phyloP scores from a whole-genome alignment of 1,284 basidiomycete species.

The Pseudozyma flocculosa region DNA sequence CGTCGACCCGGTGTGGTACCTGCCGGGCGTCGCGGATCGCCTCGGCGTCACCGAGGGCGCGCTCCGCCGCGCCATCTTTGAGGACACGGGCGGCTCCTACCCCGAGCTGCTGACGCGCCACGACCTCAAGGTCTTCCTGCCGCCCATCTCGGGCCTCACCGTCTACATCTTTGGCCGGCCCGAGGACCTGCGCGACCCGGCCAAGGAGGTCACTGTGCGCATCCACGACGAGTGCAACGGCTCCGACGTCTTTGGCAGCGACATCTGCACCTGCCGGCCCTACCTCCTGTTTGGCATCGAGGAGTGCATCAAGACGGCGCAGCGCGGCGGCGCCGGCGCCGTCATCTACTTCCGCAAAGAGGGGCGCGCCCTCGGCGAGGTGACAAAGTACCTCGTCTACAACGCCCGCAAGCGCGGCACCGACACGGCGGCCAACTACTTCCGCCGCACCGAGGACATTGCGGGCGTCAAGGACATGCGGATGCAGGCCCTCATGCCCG shows the following conservation, averaged over 20 bases:
- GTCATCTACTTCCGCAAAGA: slow-evolving; percentile 95
- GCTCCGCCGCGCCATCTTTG: slow-evolving; percentile 84
- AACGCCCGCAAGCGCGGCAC: slow-evolving; percentile 92
- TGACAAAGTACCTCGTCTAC: slow-evolving; percentile 67
- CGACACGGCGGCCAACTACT: slow-evolving; percentile 89
- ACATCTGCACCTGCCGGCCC: slow-evolving; percentile 84
- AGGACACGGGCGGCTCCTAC: slow-evolving; percentile 91
- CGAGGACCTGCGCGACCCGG: slow-evolving; percentile 46
- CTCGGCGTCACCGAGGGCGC: slow-evolving; percentile 69
- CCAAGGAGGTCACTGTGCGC: slow-evolving; percentile 78
- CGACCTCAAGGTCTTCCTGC: slow-evolving; percentile 91
- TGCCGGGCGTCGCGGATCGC: slow-evolving; percentile 70
- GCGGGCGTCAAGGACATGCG: slow-evolving; percentile 72
- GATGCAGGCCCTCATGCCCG: slow-evolving; percentile 79
- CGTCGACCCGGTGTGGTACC: slow-evolving; percentile 77
- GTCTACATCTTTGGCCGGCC: slow-evolving; percentile 79
- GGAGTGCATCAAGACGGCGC: slow-evolving; percentile 82
- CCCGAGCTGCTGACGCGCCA: slow-evolving; percentile 92
- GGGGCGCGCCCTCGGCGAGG: slow-evolving; percentile 86
- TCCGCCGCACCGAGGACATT: slow-evolving; percentile 87
- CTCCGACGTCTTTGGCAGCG: slow-evolving; percentile 83
- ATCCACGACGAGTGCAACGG: slow-evolving; percentile 92
- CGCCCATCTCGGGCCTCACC: slow-evolving; percentile 86
- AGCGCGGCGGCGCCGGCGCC: slow-evolving; percentile 85
- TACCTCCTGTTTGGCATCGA: slow-evolving; percentile 91